Base-by-base conservation (phyloP, 2,329 filamentous ascomycete genomes). In the Neocatenulostroma microsporum region DNA sequence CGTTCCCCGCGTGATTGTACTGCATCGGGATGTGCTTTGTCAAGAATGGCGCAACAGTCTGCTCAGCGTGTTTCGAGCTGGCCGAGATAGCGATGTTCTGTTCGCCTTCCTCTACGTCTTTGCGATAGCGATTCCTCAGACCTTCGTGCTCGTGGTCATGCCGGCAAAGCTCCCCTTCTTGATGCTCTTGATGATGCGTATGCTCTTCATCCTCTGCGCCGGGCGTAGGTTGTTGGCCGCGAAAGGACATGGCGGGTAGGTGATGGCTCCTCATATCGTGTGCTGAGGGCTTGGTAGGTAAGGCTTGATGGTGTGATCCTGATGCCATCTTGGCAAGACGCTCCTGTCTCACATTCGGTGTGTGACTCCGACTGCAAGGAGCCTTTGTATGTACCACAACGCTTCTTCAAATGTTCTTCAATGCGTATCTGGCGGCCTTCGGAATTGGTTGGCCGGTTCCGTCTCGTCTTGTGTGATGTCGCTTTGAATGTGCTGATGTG, bases 21-120 rank as follows among this genome's bases (percentile, higher is more conserved):
- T 91, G 74, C 44, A 78, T 77, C 3, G 89, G 89, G 34, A 95
- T 94, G 56, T 96, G 88, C 58, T 87, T 83, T 48, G 84, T 80
- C 36, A 96, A 76, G 58, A 94, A 96, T 2, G 89, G 88, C 23
- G 82, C 82, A 46, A 94, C 79, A 39, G 84, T 84, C 64, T 85
- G 78, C 53, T 78, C 76, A 45, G 84, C 81, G 38, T 86, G 73
- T 47, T 80, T 80, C 20, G 68, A 67, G 30, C 63, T 58, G 15
- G 66, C 58, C 24, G 66, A 61, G 28, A 63, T 57, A 42, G 62
- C 60, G 42, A 67, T 62, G 46, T 49, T 54, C 30, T 49, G 41
- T 21, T 57, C 56, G 21, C 51, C 47, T 21, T 37, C 27, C 21
- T 47, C 42, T 19, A 49, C 40, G 25, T 49, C 45, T 15, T 36